Percentiles rank a stretch among this genome's conserved stretches.
Evolutionary conservation across 2,329 filamentous ascomycete species (phyloP).

Genomic region (Cladosporium sp.): DNA sequence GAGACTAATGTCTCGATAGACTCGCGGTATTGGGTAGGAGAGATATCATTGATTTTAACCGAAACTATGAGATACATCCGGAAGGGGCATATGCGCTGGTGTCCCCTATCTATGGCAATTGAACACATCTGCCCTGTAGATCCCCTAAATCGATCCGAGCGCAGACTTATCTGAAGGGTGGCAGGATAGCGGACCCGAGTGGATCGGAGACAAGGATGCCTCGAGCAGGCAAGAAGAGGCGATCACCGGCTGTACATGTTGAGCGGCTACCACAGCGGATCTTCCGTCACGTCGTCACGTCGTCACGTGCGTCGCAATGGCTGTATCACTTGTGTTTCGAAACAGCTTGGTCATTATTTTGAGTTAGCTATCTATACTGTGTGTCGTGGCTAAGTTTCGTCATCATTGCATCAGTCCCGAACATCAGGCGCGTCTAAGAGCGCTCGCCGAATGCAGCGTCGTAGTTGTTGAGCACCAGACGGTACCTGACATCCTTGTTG

Average conservation of each 20-base stretch:
- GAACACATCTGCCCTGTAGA: neutral
- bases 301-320: neutral
- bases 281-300: neutral
- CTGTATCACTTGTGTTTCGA: neutral
- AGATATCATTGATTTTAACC: neutral
- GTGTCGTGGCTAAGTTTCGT: slow-evolving; percentile 17
- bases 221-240: slow-evolving; percentile 7
- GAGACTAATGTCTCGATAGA: neutral
- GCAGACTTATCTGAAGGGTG: neutral
- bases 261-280: neutral
- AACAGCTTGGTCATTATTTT: slow-evolving; percentile 1
- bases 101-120: neutral
- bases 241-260: neutral
- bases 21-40: neutral
- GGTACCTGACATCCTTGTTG: slow-evolving; percentile 70
- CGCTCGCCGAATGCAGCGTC: slow-evolving; percentile 66
- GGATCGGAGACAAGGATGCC: slow-evolving; percentile 1
- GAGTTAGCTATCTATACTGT: slow-evolving; percentile 10
- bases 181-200: neutral
- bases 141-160: neutral
- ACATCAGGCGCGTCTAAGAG: slow-evolving; percentile 28
- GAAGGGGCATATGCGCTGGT: neutral
- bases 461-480: slow-evolving; percentile 69
- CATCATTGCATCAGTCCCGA: slow-evolving; percentile 13
- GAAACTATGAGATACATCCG: neutral